phyloP scores from a whole-genome alignment of 1,284 basidiomycete species.

The Malassezia vespertilionis region DNA sequence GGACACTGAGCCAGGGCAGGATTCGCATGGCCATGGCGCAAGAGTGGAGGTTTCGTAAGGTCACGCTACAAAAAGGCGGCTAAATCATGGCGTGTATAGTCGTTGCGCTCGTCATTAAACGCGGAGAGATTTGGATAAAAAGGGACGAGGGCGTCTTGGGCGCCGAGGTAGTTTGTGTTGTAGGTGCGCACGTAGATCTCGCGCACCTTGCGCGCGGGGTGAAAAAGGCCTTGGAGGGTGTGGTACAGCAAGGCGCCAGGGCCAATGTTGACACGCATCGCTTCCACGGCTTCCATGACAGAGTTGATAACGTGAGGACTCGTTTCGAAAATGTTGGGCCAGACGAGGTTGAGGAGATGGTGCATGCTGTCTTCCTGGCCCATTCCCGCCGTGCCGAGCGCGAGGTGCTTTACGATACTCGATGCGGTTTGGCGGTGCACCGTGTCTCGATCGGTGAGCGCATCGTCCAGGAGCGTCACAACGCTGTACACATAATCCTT shows the following conservation, averaged over 20 bases:
- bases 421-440: constrained; percentile 96
- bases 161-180: constrained; percentile 59
- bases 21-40: not conserved
- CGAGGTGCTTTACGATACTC: constrained; percentile 97
- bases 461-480: constrained; percentile 93
- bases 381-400: constrained; percentile 88
- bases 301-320: constrained; percentile 95
- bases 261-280: constrained; percentile 87
- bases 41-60: not conserved
- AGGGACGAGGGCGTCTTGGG: constrained; percentile 77
- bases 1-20: constrained; percentile 7
- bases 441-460: constrained; percentile 90
- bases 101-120: constrained; percentile 34
- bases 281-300: constrained; percentile 63
- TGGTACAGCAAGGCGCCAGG: constrained; percentile 85
- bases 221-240: constrained; percentile 49
- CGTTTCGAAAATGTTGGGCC: constrained; percentile 98
- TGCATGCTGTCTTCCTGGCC: constrained; percentile 96
- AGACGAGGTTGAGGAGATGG: constrained; percentile 93
- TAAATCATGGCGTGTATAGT: constrained; percentile 39
- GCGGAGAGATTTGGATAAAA: constrained; percentile 62
- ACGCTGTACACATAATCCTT: constrained; percentile 97
- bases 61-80: constrained; percentile 11
- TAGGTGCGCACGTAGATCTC: constrained; percentile 80
- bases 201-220: constrained; percentile 82